Evolutionary conservation across 2,329 filamentous ascomycete genomes (phyloP), one percentile per base, ranked within the genome.

Genomic region (Cryphonectria radicalis): DNA sequence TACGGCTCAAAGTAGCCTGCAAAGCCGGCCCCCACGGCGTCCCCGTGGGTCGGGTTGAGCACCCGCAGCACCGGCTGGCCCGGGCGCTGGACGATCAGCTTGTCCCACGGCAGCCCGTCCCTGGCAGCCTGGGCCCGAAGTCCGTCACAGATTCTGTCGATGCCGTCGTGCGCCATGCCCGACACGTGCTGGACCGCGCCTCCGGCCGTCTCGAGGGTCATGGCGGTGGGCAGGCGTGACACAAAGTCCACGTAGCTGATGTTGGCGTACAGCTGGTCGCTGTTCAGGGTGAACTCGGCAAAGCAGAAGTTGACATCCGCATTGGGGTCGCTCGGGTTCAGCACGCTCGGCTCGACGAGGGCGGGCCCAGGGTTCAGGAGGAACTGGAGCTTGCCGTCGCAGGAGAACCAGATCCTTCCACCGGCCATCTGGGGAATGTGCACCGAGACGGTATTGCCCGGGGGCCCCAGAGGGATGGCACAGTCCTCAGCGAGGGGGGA

Each of bases 201-300:
- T 19, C 79, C 78, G 0, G 75, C 77, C 6, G 81, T 83, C 59
- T 81, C 80, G 14, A 90, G 80, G 5, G 83, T 82, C 73, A 90
- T 79, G 1, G 85, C 82, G 40, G 90, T 84, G 6, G 88, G 88
- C 76, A 89, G 76, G n/a, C 82, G 81, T 50, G 81, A 73, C 6
- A 91, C 86, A 77, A 92, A 92, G 79, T 92, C 90, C 60, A 92
- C 90, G 77, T 91, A 89, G 77, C 84, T 88, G 79, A 92, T 91
- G 73, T 90, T 90, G 70, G 87, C 88, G 75, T 87, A 90, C 4
- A 91, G 82, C 78, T 89, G 85, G 66, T 82, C 80, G 63, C 77
- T 74, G 77, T 89, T 89, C 77, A 86, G 87, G 1, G 89, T 90
- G 77, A 91, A 89, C 78, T 90, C 88, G 80, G 84, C 87, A 77